These are phyloP conservation scores for Suillus subalutaceus DNA, from an alignment of 768 basidiomycete species.

Conservation along the genomic window DNA sequence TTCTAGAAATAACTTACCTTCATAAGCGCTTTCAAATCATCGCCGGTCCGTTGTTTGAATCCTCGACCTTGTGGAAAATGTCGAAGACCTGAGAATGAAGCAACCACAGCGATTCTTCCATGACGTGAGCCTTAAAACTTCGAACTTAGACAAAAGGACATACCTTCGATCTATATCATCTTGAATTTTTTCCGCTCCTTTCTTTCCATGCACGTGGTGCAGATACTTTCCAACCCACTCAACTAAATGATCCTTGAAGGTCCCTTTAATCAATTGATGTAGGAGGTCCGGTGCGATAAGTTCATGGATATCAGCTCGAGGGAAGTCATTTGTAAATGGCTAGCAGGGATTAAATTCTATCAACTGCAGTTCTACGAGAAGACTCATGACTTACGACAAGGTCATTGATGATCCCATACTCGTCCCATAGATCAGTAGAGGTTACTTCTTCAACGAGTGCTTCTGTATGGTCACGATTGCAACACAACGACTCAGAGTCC, in stretches of 20 bases:
- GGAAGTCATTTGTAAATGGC: neutral
- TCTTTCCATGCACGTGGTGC: neutral
- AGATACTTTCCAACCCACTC: neutral
- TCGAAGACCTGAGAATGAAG: too few relatives aligned
- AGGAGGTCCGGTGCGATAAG: neutral
- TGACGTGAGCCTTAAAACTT: too few relatives aligned
- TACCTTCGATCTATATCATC: too few relatives aligned
- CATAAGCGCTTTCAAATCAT: too few relatives aligned
- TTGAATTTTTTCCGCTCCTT: neutral
- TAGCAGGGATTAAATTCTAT: neutral
- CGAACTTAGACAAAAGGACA: too few relatives aligned
- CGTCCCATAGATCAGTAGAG: neutral
- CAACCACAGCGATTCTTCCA: too few relatives aligned
- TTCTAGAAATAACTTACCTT: too few relatives aligned
- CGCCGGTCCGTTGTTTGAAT: too few relatives aligned
- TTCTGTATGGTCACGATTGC: constrained; percentile 24
- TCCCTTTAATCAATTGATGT: neutral
- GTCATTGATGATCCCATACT: neutral
- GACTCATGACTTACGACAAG: neutral
- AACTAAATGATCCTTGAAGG: neutral
- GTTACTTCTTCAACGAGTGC: constrained; percentile 15
- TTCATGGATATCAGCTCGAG: neutral
- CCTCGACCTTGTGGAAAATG: too few relatives aligned
- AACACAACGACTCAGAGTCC: constrained; percentile 21
- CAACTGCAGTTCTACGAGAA: too few relatives aligned